These are phyloP conservation scores for Globisporangium paroecandrum DNA, from an alignment of 352 stramenopile genomes.

Conservation along the genomic window DNA sequence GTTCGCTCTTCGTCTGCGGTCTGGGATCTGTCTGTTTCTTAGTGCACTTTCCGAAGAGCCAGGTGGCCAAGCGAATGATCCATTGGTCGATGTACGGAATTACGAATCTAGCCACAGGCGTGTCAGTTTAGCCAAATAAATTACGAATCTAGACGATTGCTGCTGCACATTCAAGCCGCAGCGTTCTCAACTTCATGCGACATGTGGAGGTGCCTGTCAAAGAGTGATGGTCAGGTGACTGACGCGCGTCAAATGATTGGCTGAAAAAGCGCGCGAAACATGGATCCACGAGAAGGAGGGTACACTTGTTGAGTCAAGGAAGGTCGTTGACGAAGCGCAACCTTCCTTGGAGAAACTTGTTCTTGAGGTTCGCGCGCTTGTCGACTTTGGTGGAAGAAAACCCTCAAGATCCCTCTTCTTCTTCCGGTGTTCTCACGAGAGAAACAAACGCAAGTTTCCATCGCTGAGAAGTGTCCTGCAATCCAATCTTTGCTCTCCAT, in stretches of 20 bases:
- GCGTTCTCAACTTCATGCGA: neutral
- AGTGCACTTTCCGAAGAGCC: neutral
- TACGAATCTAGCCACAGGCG: neutral
- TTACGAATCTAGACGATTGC: neutral
- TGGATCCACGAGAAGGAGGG: neutral
- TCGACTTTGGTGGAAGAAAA: neutral
- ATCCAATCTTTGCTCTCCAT: neutral
- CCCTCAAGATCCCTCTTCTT: neutral
- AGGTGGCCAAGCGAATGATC: neutral
- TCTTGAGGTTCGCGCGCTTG: neutral
- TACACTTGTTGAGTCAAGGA: neutral
- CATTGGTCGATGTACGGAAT: neutral
- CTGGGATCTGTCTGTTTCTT: neutral
- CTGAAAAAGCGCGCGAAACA: neutral
- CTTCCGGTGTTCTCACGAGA: neutral
- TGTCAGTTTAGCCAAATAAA: neutral
- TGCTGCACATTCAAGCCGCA: neutral
- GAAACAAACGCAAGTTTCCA: neutral
- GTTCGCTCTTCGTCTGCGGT: neutral
- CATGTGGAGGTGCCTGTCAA: neutral
- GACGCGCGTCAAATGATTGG: neutral
- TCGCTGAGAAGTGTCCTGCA: neutral
- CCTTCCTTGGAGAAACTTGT: too few relatives aligned
- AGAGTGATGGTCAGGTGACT: constrained; percentile 14
- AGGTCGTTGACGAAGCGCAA: too few relatives aligned